These are phyloP conservation scores for Russula vinacea DNA, from an alignment of 768 basidiomycete genomes.

Conservation along the genomic window DNA sequence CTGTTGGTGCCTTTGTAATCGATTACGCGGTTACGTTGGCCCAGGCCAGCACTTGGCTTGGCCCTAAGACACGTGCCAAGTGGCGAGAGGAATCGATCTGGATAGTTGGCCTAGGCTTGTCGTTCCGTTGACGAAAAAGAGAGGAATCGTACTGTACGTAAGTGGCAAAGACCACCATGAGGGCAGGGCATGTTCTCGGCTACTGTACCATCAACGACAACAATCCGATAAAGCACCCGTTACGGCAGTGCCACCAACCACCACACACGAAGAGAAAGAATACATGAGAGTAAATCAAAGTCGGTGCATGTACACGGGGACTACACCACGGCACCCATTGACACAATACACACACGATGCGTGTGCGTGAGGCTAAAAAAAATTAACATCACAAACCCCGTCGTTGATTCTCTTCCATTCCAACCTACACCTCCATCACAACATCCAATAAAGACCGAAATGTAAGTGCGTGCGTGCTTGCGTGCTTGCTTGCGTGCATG, in stretches of 20 bases:
- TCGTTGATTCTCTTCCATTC: constrained; percentile 19
- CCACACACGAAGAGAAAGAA: background rate
- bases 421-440: constrained; percentile 13
- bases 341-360: background rate
- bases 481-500: background rate
- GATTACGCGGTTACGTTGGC: background rate
- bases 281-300: background rate
- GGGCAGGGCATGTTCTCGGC: background rate
- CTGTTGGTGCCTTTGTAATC: background rate
- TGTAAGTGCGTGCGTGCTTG: background rate
- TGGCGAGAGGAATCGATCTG: background rate
- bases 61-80: background rate
- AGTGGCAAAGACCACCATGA: background rate
- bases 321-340: background rate
- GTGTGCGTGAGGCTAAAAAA: background rate
- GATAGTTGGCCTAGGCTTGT: background rate
- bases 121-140: background rate
- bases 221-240: background rate
- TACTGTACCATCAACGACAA: background rate
- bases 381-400: constrained; percentile 10
- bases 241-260: background rate
- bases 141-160: background rate
- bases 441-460: constrained; percentile 6
- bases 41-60: background rate
- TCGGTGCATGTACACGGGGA: background rate